A percentile compares a stretch with the other conserved stretches of the same genome.
Conservation (phyloP, 495 filamentous ascomycete species). For the Penicillium argentinense region DNA sequence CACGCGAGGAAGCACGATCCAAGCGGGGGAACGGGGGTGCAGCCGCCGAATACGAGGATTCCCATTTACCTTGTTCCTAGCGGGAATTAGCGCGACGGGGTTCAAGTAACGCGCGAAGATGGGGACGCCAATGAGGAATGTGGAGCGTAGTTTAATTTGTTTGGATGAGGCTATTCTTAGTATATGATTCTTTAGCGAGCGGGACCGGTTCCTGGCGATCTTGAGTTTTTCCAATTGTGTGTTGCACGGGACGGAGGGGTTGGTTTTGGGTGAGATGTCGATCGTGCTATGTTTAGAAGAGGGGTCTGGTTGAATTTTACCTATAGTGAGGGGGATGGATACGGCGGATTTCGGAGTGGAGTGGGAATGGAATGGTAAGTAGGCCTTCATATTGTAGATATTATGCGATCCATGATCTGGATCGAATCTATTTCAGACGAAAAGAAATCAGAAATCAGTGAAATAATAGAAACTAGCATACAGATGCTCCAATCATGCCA, state of each 20-base stretch:
- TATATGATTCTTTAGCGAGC: not conserved
- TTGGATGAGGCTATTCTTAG: conserved; percentile 11
- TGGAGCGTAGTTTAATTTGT: conserved; percentile 13
- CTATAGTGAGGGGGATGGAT: not conserved
- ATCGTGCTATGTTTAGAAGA: conserved; percentile 1
- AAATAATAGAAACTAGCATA: conserved; percentile 3
- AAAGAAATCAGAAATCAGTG: too few species aligned
- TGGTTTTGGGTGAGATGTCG: not conserved
- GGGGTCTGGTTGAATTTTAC: not conserved
- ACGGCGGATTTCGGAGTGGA: not conserved
- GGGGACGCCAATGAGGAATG: conserved; percentile 6
- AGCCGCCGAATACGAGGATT: conserved; percentile 24
- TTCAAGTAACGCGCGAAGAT: not conserved
- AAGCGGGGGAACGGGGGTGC: conserved; percentile 3
- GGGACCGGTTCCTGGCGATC: conserved; percentile 17
- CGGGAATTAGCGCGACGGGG: not conserved
- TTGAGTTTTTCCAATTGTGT: not conserved
- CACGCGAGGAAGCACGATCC: conserved; percentile 3
- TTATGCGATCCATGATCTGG: too few species aligned
- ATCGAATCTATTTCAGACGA: too few species aligned
- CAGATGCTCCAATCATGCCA: conserved; percentile 13
- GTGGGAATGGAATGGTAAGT: not conserved
- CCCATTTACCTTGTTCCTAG: not conserved
- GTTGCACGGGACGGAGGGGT: too few species aligned
- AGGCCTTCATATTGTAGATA: too few species aligned